A percentile compares a stretch with the other conserved stretches of the same genome.
Conservation (phyloP, 1,284 basidiomycete species). For the Ganoderma lucidum region DNA sequence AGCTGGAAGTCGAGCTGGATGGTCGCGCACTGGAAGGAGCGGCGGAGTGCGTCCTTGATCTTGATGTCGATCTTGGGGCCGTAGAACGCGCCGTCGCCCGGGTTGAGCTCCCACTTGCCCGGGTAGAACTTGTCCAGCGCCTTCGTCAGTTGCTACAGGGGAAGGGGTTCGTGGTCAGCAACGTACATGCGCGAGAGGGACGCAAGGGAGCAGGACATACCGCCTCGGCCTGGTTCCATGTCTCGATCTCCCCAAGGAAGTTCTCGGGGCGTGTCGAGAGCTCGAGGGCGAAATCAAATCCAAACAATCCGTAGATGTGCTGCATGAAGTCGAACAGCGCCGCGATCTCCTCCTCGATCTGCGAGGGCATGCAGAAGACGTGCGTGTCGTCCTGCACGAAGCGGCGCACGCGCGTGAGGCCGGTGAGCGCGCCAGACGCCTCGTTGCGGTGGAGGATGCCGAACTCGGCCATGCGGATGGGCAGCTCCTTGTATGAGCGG, state of each 20-base stretch:
- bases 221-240: slow-evolving; percentile 90
- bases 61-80: slow-evolving; percentile 99
- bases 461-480: slow-evolving; percentile 98
- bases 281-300: slow-evolving; percentile 96
- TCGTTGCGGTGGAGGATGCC: slow-evolving; percentile 98
- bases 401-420: slow-evolving; percentile 91
- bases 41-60: slow-evolving; percentile 90
- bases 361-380: slow-evolving; percentile 96
- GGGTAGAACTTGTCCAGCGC: slow-evolving; percentile 91
- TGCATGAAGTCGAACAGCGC: slow-evolving; percentile 95
- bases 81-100: slow-evolving; percentile 97
- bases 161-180: background rate
- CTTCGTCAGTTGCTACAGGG: slow-evolving; percentile 76
- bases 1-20: slow-evolving; percentile 99
- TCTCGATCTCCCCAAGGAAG: slow-evolving; percentile 88
- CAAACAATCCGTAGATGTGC: slow-evolving; percentile 95
- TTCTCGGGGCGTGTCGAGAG: slow-evolving; percentile 98
- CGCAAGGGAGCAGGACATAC: slow-evolving; percentile 48
- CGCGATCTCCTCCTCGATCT: slow-evolving; percentile 91
- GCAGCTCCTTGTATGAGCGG: slow-evolving; percentile 95
- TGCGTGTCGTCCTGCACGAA: slow-evolving; percentile 99
- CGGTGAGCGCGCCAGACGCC: slow-evolving; percentile 93
- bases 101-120: slow-evolving; percentile 94
- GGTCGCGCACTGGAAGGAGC: slow-evolving; percentile 97
- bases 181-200: background rate